Percentiles rank a stretch among this genome's conserved stretches.
These are phyloP conservation scores for Porcisia hertigi DNA, from an alignment of 208 protist genomes.

Conservation along the genomic window DNA sequence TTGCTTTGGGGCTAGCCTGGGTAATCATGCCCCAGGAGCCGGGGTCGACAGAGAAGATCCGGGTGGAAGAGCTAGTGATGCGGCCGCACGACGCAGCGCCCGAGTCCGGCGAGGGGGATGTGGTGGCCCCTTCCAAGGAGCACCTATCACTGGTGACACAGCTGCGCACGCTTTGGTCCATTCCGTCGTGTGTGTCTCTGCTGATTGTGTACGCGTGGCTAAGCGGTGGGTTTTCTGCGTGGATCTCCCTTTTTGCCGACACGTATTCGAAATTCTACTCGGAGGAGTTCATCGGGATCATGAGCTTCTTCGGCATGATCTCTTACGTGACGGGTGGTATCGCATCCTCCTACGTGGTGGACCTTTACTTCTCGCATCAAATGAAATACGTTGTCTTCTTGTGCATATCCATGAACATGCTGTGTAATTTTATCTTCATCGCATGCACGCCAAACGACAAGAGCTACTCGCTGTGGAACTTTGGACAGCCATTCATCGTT, in stretches of 20 bases:
- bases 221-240: slow-evolving; percentile 81
- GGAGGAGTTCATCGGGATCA: slow-evolving; percentile 78
- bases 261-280: slow-evolving; percentile 67
- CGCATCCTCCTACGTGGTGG: slow-evolving; percentile 73
- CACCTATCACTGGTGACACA: slow-evolving; percentile 51
- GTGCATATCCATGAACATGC: slow-evolving; percentile 77
- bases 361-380: slow-evolving; percentile 81
- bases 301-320: slow-evolving; percentile 85
- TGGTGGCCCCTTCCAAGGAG: slow-evolving; percentile 34
- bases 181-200: slow-evolving; percentile 77
- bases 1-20: slow-evolving; percentile 56
- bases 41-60: slow-evolving; percentile 4
- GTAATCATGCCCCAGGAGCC: slow-evolving; percentile 62
- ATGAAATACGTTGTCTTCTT: slow-evolving; percentile 92
- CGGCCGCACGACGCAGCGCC: neutral
- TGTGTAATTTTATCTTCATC: slow-evolving; percentile 82
- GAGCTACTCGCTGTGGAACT: slow-evolving; percentile 68
- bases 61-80: slow-evolving; percentile 7
- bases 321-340: slow-evolving; percentile 78
- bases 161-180: slow-evolving; percentile 53
- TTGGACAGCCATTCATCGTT: slow-evolving; percentile 70
- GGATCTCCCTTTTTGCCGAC: slow-evolving; percentile 84
- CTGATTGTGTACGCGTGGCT: slow-evolving; percentile 83
- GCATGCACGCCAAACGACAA: slow-evolving; percentile 78
- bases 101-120: slow-evolving; percentile 12